Evolutionary conservation across 2,329 filamentous ascomycete genomes (phyloP), one percentile per base, ranked within the genome.

Genomic region (Verticillium dahliae): DNA sequence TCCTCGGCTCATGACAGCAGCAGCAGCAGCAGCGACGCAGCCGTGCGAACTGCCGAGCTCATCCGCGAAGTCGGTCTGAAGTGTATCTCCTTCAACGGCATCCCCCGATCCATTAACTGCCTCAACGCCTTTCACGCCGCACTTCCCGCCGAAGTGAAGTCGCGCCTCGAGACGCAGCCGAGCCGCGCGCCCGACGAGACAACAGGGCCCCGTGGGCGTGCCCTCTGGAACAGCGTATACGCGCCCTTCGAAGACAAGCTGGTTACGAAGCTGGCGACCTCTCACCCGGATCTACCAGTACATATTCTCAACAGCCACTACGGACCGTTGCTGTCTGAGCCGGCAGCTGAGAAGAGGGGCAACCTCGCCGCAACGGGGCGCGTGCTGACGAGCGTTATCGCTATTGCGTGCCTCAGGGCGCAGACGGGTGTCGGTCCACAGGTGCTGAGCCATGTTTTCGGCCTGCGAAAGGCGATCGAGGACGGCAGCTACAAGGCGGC

Each of bases 351-450:
- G 14, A 69, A 76, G 7, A 69, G 74, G 4, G 76, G 75, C 27
- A 80, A 80, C 0, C 71, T 80, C 27, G 79, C 75, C 0, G 82
- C 80, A 18, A 83, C 90, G 0, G 91, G 91, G 0, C 76, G 91
- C 1, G 82, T 90, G 0, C 75, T 92, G 64, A 95, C 91, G 0
- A 89, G 85, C 60, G 74, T 95, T 13, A 81, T 92, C 4, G 91
- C 89, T 0, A 82, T 96, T 35, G 81, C 90, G 5, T 92, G 90
- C 69, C 72, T 96, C 72, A 77, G 91, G 3, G 84, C 91, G 55
- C 91, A 95, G 79, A 90, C 89, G 10, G 91, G 91, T 0, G 91
- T 95, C 0, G 91, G 87, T 0, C 91, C 91, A 1, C 91, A 95
- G 78, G 90, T 96, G 13, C 76, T 90, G 18, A 91, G 88, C 66